Evolutionary conservation across 2,329 filamentous ascomycete species (phyloP), one percentile per base, ranked within the genome.

Genomic region (Ceratocystis cubensis): DNA sequence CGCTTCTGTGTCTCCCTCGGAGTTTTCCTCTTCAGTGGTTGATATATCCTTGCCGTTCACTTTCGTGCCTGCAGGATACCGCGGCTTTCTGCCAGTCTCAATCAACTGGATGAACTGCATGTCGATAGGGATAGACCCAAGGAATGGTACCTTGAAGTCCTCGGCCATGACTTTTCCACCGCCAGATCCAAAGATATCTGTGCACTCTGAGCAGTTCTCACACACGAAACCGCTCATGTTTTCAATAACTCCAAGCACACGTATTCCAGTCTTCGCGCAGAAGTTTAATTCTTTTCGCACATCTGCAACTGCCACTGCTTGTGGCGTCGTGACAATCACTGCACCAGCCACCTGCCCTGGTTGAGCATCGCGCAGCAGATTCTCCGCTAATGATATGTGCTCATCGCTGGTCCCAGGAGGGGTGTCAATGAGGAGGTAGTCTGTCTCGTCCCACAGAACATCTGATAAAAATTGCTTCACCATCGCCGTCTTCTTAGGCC

Each of bases 401-500:
- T 99, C 94, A 76, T 99, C 94, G 68, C 89, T 94, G 1, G 94
- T 99, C 2, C 94, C 94, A 0, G 94, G 94, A 13, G 94, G 94
- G 2, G 94, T 99, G 75, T 99, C 94, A 73, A 99, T 90, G 68
- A 99, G 83, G 0, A 99, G 81, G 73, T 90, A 97, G 74, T 97
- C 93, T n/a, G 90, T 84, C 28, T 87, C 83, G 65, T 84, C 83
- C 94, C 94, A 97, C 37, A 90, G 81, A 3, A 96, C 92, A 73
- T 96, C 92, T 0, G 89, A 88, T 33, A 99, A 80, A 74, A 99
- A 99, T 75, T 99, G 94, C 50, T 92, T 86, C 67, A 99, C 91
- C 94, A 99, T 99, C 63, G 94, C 94, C 3, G 94, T 99, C 79
- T 99, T 99, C 78, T 99, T 99, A 1, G 94, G 94, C 0, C 94